Evolutionary conservation across 371 early-diverging fungal species (phyloP).

Genomic region (Mucor racemosus): DNA sequence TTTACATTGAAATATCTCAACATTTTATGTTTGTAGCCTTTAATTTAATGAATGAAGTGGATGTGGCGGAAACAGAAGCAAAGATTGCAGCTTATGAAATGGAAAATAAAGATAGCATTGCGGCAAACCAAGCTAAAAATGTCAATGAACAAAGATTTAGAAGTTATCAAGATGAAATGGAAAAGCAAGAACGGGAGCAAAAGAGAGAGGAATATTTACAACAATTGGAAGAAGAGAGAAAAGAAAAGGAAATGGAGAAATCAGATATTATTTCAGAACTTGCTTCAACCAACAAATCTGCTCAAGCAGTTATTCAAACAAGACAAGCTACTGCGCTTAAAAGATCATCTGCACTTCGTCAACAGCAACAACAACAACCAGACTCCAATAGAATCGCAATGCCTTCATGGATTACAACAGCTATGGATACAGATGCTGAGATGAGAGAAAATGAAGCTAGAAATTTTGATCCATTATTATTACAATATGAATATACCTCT

Average conservation of each 20-base stretch:
- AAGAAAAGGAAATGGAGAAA: conserved; percentile 51
- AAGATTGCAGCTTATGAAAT: conserved; percentile 75
- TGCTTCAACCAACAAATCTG: conserved; percentile 57
- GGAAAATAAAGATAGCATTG: conserved; percentile 85
- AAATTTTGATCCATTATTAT: conserved; percentile 59
- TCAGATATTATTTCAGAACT: conserved; percentile 56
- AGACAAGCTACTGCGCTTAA: conserved; percentile 49
- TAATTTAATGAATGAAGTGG: conserved; percentile 85
- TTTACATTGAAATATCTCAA: background rate
- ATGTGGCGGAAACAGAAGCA: conserved; percentile 85
- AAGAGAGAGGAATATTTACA: conserved; percentile 62
- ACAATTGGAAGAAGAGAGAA: conserved; percentile 56
- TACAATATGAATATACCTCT: conserved; percentile 55
- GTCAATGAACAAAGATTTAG: conserved; percentile 57
- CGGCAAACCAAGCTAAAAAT: conserved; percentile 63
- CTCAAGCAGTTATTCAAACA: conserved; percentile 50
- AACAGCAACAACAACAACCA: conserved; percentile 19
- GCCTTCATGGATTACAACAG: conserved; percentile 52
- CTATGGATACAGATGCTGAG: conserved; percentile 50
- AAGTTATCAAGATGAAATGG: conserved; percentile 48
- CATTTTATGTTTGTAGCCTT: conserved; percentile 57
- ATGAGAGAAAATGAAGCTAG: conserved; percentile 49
- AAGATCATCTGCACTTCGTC: conserved; percentile 46
- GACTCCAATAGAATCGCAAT: conserved; percentile 25
- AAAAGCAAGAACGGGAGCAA: conserved; percentile 52